Base-by-base conservation (phyloP, 495 filamentous ascomycete genomes). In the Annulohypoxylon maeteangense region DNA sequence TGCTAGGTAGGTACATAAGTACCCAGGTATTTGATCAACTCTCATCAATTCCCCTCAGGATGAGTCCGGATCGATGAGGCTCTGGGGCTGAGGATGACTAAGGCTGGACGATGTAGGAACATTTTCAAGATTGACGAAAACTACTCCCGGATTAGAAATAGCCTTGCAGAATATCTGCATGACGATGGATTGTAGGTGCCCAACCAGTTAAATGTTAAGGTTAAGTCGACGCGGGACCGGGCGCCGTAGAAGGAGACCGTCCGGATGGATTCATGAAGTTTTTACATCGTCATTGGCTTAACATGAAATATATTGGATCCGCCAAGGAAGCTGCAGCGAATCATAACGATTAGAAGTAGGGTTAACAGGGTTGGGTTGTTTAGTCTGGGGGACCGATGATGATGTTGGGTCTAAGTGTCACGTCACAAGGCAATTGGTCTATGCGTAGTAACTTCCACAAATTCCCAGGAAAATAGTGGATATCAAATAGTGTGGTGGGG, bases 391-490 rank as follows among this genome's bases (percentile, higher is more conserved):
- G 23, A 25, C 42, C 32, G 53, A 64, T 64, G 51, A 62, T 62
- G 45, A 67, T 45, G 36, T 61, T 53, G 65, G 59, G 51, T 47
- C 45, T 36, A 11, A 34, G 36, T 50, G 44, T 66, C 56, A 67
- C 50, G 68, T 71, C 62, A 71, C 68, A 53, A 71, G 57, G 42
- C 50, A 44, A 71, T 71, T 71, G 68, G 68, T 57, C 55, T 42
- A 50, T 71, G 68, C 62, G 50, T 31, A 42, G 38, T 42, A 42
- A 42, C 38, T 42, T 42, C 38, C 12, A 40, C 14, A 47, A 54
- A 34, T 65, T 72, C 38, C 60, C 55, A 72, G 60, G 31, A 57
- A 72, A 67, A 56, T 22, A 50, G 31, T 60, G 58, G 44, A 32
- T 18, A 67, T 16, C n/a, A 36, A 34, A 51, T 23, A 58, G 53